Evolutionary conservation across 2,329 filamentous ascomycete genomes (phyloP).

Genomic region (Colletotrichum eleusines): DNA sequence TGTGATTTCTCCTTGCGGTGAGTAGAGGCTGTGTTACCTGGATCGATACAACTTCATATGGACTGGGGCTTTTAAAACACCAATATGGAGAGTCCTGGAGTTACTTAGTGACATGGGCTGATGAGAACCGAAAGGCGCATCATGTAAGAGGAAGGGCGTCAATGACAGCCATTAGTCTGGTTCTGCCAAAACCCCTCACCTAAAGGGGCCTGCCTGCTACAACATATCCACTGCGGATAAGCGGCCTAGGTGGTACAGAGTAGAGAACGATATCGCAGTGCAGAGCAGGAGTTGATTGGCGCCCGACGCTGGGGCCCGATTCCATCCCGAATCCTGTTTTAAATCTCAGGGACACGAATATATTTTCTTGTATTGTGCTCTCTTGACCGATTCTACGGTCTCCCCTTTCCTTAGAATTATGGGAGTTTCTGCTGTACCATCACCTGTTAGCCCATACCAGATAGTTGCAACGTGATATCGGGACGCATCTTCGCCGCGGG

Average conservation of each 20-base stretch:
- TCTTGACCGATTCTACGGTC: accelerated
- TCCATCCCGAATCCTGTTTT: not conserved
- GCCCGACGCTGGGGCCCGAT: not conserved
- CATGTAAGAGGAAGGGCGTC: slow-evolving; percentile 12
- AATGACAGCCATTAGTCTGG: not conserved
- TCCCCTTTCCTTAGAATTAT: not conserved
- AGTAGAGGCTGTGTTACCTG: not conserved
- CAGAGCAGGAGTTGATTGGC: not conserved
- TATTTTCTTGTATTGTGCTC: not conserved
- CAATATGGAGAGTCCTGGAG: not conserved
- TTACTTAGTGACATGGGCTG: not conserved
- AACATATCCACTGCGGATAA: not conserved
- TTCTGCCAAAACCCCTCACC: not conserved
- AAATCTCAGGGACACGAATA: not conserved
- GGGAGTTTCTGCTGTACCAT: not conserved
- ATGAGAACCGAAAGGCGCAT: not conserved
- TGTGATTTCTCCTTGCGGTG: not conserved
- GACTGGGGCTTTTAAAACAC: too few species aligned
- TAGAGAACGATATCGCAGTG: not conserved
- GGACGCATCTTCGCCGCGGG: not conserved
- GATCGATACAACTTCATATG: not conserved
- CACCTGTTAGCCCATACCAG: not conserved
- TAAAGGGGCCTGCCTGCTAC: not conserved
- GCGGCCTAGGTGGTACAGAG: not conserved
- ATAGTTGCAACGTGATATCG: not conserved